Percentiles rank a stretch among this genome's conserved stretches.
Conservation (phyloP, 345 rosid species). For the Clausena lansium region DNA sequence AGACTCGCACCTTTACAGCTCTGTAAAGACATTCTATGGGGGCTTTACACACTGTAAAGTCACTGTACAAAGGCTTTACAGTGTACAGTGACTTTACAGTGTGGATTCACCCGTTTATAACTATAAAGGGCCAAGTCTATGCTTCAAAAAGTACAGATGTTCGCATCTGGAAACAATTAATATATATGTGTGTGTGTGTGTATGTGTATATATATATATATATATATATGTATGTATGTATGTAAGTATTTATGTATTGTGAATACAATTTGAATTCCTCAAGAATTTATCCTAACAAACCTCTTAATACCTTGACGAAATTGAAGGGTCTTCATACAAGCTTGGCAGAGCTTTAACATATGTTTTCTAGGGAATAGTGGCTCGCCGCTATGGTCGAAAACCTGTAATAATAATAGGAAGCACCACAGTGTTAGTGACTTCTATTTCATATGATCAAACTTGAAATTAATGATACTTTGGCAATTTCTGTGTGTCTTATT, state of each 20-base stretch:
- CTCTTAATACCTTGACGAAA: constrained; percentile 9
- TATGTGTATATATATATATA: too few relatives aligned
- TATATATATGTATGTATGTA: too few relatives aligned
- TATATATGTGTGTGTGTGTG: too few relatives aligned
- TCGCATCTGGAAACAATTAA: accelerated
- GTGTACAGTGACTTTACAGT: too few relatives aligned
- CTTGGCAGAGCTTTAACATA: constrained; percentile 87
- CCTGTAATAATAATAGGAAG: constrained; percentile 76
- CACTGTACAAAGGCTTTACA: too few relatives aligned
- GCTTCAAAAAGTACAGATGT: too few relatives aligned
- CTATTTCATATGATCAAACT: not conserved
- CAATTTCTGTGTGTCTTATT: not conserved
- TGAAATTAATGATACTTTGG: not conserved
- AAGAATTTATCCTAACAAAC: constrained; percentile 11
- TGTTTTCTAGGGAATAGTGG: constrained; percentile 70
- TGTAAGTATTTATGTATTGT: too few relatives aligned
- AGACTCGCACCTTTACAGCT: accelerated
- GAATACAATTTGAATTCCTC: not conserved
- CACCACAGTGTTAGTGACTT: constrained; percentile 59
- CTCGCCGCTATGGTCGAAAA: constrained; percentile 90
- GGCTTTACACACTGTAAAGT: too few relatives aligned
- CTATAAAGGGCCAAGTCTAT: too few relatives aligned
- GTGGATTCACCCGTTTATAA: accelerated
- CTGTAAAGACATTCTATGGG: too few relatives aligned
- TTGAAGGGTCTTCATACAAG: constrained; percentile 80